A percentile compares a stretch with the other conserved stretches of the same genome.
Conservation (phyloP, 371 early-diverging fungal species). For the Sporodiniella umbellata region DNA sequence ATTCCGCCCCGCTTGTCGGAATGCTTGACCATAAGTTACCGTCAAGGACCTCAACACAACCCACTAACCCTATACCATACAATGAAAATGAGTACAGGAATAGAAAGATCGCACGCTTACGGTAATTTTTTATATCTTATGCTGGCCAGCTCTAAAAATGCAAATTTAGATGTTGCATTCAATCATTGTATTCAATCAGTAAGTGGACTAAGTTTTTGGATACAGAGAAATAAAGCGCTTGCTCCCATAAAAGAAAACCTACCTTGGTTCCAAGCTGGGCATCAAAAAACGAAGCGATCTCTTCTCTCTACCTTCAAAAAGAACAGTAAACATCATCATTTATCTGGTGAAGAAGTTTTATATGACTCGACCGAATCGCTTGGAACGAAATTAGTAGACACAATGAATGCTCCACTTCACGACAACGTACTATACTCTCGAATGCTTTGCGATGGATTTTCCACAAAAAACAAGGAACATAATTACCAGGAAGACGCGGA, state of each 20-base stretch:
- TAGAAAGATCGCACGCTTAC: slow-evolving; percentile 35
- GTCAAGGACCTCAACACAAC: slow-evolving; percentile 35
- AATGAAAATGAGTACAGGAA: slow-evolving; percentile 37
- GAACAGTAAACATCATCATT: not conserved
- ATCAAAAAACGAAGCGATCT: slow-evolving; percentile 12
- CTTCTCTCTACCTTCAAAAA: slow-evolving; percentile 2
- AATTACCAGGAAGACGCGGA: slow-evolving; percentile 43
- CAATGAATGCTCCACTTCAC: slow-evolving; percentile 7
- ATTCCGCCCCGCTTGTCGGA: slow-evolving; percentile 21
- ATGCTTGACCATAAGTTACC: slow-evolving; percentile 35
- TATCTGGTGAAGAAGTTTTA: slow-evolving; percentile 3
- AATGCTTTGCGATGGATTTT: too few species aligned
- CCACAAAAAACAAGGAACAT: too few species aligned
- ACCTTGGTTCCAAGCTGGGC: slow-evolving; percentile 3
- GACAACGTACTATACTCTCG: slow-evolving; percentile 25
- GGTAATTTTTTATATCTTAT: too few species aligned
- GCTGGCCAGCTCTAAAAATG: not conserved
- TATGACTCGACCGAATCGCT: slow-evolving; percentile 10
- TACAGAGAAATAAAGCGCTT: slow-evolving; percentile 20
- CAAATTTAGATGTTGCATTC: slow-evolving; percentile 30
- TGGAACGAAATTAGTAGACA: slow-evolving; percentile 12
- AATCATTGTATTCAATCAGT: slow-evolving; percentile 38
- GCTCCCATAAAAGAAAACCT: slow-evolving; percentile 12
- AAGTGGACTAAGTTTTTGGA: slow-evolving; percentile 40
- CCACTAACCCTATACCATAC: slow-evolving; percentile 46